These are phyloP conservation scores for Mucor lusitanicus DNA, from an alignment of 371 early-diverging fungal species.

Conservation along the genomic window DNA sequence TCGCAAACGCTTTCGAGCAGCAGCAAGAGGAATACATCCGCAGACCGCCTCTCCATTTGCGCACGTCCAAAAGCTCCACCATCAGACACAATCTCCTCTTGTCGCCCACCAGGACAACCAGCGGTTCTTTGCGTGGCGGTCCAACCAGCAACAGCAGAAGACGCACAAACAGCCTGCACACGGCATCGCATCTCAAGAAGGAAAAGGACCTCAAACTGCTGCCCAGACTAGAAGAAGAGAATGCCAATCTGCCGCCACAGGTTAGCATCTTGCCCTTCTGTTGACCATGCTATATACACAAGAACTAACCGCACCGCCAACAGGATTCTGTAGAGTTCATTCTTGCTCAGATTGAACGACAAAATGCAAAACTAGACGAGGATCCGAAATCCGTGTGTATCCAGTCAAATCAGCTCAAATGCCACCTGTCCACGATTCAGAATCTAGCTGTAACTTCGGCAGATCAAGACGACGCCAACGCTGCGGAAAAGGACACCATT, in stretches of 20 bases:
- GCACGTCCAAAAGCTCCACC: conserved; percentile 46
- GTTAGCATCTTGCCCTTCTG: conserved; percentile 5
- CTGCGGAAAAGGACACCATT: conserved; percentile 36
- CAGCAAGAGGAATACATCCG: conserved; percentile 27
- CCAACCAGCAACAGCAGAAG: conserved; percentile 11
- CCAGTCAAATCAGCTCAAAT: conserved; percentile 55
- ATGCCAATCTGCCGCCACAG: conserved; percentile 45
- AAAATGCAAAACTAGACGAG: conserved; percentile 57
- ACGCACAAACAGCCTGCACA: conserved; percentile 26
- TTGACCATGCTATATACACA: no score
- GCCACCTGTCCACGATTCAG: conserved; percentile 53
- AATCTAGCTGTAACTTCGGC: conserved; percentile 26
- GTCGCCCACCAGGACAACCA: conserved; percentile 44
- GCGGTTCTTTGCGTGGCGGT: conserved; percentile 37
- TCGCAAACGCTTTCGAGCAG: conserved; percentile 39
- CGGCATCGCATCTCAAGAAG: conserved; percentile 2
- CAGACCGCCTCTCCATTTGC: conserved; percentile 22
- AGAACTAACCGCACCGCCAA: neutral
- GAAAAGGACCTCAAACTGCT: conserved; percentile 38
- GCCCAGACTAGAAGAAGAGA: conserved; percentile 46
- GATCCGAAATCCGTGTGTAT: conserved; percentile 62
- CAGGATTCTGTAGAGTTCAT: conserved; percentile 60
- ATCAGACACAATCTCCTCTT: conserved; percentile 37
- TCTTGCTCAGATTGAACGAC: conserved; percentile 61
- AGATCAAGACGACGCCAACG: conserved; percentile 20